Base-by-base conservation (phyloP, 192 early-diverging fungal genomes). In the Pilaira anomala region DNA sequence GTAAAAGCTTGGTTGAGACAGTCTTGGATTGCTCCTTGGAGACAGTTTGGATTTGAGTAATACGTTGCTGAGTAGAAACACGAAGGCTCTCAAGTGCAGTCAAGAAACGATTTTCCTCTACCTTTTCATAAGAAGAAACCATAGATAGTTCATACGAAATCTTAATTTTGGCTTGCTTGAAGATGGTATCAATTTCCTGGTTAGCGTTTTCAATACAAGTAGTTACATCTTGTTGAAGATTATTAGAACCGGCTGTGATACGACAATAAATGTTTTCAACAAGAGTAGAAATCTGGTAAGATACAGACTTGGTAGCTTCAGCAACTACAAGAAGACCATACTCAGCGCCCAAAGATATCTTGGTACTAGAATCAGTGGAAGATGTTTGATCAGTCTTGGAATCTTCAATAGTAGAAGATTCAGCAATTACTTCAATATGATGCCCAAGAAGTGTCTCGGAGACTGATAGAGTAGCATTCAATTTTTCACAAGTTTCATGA, bases 361-460 rank as follows among this genome's bases (percentile, higher is more conserved):
- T 58, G 40, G 40, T 16, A 13, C 12, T 41, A 7, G 33, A 14
- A 21, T 42, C 22, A 12, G 25, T 3, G 18, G 16, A 33, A 7
- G n/a, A 29, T 5, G 29, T 19, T 7, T 56, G 4, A 14, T 40
- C 18, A 19, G 18, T 19, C 44, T 46, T 46, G 44, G 56, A 58
- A 22, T 40, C 6, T 7, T 26, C 19, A 24, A 33, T 16, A 21
- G 48, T 41, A 11, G 55, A 19, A 18, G 62, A 63, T 26, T 63
- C 62, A 4, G 62, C 46, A 28, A 63, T 48, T 42, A 49, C 48
- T 26, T 63, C 49, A 22, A 63, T 30, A 9, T 63, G 62, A 25
- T 63, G 48, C 25, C 62, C 30, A 24, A 63, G 40, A 22, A 49
- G 36, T 28, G 62, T 51, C 21, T 63, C 62, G 36, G 62, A 63